These are phyloP conservation scores for Naegleria gruberi DNA, from an alignment of 208 protist genomes.

Conservation along the genomic window DNA sequence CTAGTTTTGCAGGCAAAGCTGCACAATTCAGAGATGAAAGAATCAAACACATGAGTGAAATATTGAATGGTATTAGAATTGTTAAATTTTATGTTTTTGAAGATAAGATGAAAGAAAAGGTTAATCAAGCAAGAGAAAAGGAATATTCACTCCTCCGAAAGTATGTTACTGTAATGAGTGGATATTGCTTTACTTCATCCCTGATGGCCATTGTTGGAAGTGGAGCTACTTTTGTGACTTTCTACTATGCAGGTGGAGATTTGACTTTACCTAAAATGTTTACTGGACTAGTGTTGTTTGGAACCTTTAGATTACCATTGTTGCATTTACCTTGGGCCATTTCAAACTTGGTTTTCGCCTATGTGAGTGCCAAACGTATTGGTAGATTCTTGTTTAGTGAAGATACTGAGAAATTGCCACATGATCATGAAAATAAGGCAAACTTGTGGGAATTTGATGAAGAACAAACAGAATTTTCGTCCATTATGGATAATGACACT, in stretches of 20 bases:
- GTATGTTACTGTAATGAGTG: no score
- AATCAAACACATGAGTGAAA: slow-evolving; percentile 71
- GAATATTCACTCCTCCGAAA: slow-evolving; percentile 31
- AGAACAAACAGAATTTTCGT: neutral
- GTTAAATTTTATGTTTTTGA: slow-evolving; percentile 83
- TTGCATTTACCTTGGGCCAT: slow-evolving; percentile 21
- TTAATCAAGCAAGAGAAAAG: slow-evolving; percentile 45
- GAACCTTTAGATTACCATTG: no score
- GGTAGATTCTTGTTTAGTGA: neutral
- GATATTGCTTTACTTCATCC: no score
- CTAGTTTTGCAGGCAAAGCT: slow-evolving; percentile 27
- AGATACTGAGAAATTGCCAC: no score
- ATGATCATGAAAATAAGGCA: no score
- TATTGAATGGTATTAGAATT: slow-evolving; percentile 72
- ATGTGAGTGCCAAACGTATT: neutral
- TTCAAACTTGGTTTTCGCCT: neutral
- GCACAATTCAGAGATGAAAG: slow-evolving; percentile 62
- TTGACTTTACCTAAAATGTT: no score
- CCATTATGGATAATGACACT: neutral
- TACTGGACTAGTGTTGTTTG: no score
- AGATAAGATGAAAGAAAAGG: slow-evolving; percentile 41
- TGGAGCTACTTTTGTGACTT: no score
- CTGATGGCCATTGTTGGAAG: no score
- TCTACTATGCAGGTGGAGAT: no score
- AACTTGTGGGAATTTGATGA: no score